phyloP scores from a whole-genome alignment of 2,329 filamentous ascomycete genomes.

The Colletotrichum trifolii region DNA sequence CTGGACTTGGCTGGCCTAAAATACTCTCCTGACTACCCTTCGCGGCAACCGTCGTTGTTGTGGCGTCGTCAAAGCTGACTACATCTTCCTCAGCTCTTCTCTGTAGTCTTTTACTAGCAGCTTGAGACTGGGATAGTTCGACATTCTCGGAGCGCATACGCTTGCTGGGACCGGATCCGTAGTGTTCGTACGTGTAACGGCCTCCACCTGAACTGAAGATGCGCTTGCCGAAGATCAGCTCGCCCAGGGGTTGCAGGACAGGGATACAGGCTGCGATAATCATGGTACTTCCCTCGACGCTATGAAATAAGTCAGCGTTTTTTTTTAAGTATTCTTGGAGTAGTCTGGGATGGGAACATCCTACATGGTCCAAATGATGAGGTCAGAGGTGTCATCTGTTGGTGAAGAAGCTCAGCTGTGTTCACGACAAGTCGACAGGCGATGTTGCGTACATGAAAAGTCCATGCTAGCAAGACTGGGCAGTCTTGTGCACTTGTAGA shows the following conservation, averaged over 20 bases:
- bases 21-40: not conserved
- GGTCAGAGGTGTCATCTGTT: constrained; percentile 50
- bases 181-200: constrained; percentile 12
- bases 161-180: constrained; percentile 1
- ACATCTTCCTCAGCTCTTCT: not conserved
- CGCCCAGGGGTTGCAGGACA: constrained; percentile 45
- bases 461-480: constrained; percentile 43
- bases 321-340: not conserved
- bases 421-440: not conserved
- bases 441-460: constrained; percentile 39
- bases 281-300: constrained; percentile 47
- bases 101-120: not conserved
- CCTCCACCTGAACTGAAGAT: constrained; percentile 30
- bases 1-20: not conserved
- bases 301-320: constrained; percentile 17
- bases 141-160: not conserved
- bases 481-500: constrained; percentile 49
- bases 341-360: not conserved
- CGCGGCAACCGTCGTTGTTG: not conserved
- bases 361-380: constrained; percentile 59
- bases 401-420: not conserved
- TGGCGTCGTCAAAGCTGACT: not conserved
- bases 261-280: constrained; percentile 51
- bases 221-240: constrained; percentile 28
- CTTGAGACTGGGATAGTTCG: not conserved